phyloP scores from a whole-genome alignment of 805 yeast species.

The Metschnikowia henanensis region DNA sequence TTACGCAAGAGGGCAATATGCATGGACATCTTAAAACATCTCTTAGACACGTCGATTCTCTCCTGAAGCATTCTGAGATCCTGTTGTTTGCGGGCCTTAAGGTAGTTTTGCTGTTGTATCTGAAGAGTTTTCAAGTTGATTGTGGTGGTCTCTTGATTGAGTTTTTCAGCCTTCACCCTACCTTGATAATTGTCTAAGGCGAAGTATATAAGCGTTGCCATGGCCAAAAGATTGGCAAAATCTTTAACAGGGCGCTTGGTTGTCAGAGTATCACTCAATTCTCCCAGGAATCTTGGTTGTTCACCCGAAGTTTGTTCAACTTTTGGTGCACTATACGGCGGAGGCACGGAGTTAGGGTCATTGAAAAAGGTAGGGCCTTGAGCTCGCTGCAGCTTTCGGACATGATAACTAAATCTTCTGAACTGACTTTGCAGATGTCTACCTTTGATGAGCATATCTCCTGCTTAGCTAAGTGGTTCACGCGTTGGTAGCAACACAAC shows the following conservation, averaged over 20 bases:
- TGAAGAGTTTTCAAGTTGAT: slow-evolving; percentile 39
- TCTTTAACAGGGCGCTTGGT: slow-evolving; percentile 25
- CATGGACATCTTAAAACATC: slow-evolving; percentile 59
- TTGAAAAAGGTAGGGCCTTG: slow-evolving; percentile 13
- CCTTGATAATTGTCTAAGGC: slow-evolving; percentile 52
- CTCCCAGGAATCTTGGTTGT: neutral
- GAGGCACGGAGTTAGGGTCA: slow-evolving; percentile 14
- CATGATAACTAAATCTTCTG: neutral
- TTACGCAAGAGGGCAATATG: slow-evolving; percentile 66
- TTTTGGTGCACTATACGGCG: slow-evolving; percentile 4
- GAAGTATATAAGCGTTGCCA: slow-evolving; percentile 45
- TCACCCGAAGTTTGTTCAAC: neutral
- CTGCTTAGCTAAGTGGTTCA: no score
- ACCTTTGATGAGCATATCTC: slow-evolving; percentile 2
- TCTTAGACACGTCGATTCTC: slow-evolving; percentile 44
- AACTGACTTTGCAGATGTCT: neutral
- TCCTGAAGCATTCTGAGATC: slow-evolving; percentile 54
- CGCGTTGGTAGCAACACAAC: no score
- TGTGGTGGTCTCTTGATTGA: slow-evolving; percentile 34
- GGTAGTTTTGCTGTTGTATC: slow-evolving; percentile 48
- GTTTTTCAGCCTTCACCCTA: slow-evolving; percentile 39
- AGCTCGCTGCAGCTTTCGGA: neutral
- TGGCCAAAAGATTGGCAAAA: slow-evolving; percentile 41
- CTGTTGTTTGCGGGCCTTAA: slow-evolving; percentile 50
- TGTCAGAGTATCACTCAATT: neutral